A percentile compares a stretch with the other conserved stretches of the same genome.
These are phyloP conservation scores for Filosporella fistucella DNA, from an alignment of 495 filamentous ascomycete species.

Conservation along the genomic window DNA sequence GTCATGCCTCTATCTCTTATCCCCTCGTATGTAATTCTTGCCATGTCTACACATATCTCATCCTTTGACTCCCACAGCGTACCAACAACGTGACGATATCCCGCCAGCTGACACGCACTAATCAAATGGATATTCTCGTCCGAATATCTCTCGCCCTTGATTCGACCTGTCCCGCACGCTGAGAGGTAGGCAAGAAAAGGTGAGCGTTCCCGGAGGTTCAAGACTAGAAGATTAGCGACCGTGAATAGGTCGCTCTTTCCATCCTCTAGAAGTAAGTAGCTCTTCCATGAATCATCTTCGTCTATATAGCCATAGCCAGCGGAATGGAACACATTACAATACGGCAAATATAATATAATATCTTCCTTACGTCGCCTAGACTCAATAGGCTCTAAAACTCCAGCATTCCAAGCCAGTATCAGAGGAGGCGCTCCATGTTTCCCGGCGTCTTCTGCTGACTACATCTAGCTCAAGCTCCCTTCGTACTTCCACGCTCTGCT, in stretches of 20 bases:
- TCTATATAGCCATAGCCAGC: constrained; percentile 17
- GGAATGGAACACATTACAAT: constrained; percentile 21
- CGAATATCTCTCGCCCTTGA: constrained; percentile 11
- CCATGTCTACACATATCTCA: constrained; percentile 23
- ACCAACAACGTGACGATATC: constrained; percentile 22
- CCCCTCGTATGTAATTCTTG: constrained; percentile 24
- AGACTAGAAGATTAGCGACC: constrained; percentile 20
- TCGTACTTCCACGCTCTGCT: too few species aligned
- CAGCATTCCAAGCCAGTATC: too few species aligned
- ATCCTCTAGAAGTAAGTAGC: constrained; percentile 23
- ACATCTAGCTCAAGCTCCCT: too few species aligned
- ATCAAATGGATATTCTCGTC: constrained; percentile 35
- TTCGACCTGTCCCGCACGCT: constrained; percentile 26
- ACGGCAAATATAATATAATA: constrained; percentile 13
- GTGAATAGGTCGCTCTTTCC: constrained; percentile 24
- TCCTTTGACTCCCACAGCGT: constrained; percentile 28
- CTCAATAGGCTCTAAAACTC: too few species aligned
- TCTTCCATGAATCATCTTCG: constrained; percentile 23
- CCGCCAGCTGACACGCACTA: constrained; percentile 30
- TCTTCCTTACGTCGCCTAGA: constrained; percentile 17
- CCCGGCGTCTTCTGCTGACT: too few species aligned
- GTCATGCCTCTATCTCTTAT: constrained; percentile 23
- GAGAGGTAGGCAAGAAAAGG: constrained; percentile 16
- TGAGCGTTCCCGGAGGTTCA: constrained; percentile 17
- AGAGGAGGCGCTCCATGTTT: too few species aligned